phyloP scores from a whole-genome alignment of 345 rosid genomes.

The Jatropha curcas region DNA sequence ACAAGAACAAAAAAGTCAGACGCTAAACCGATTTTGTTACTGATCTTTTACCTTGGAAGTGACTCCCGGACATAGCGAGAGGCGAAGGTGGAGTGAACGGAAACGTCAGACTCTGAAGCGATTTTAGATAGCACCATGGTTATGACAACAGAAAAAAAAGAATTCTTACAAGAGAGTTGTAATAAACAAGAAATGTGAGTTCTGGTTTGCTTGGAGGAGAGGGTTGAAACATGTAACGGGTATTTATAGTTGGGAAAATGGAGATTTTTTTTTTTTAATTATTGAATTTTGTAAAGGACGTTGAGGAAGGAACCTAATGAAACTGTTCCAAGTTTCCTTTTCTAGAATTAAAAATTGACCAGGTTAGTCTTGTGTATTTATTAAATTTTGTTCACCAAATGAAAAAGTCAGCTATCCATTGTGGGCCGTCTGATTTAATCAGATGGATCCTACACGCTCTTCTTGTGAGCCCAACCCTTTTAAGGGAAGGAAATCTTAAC shows the following conservation, averaged over 20 bases:
- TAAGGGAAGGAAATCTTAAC: too few relatives aligned
- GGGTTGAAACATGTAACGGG: background rate
- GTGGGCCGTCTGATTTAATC: background rate
- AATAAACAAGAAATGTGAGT: background rate
- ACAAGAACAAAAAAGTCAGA: too few relatives aligned
- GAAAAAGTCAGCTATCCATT: background rate
- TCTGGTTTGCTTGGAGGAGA: background rate
- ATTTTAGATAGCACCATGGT: slow-evolving; percentile 69
- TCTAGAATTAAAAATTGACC: background rate
- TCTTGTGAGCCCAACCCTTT: background rate
- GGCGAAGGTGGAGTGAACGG: slow-evolving; percentile 84
- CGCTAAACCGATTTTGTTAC: too few relatives aligned
- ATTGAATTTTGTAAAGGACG: background rate
- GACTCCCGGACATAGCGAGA: slow-evolving; percentile 82
- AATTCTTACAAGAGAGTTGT: background rate
- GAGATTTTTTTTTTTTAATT: background rate
- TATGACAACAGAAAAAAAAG: background rate
- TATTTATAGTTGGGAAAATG: slow-evolving; percentile 10
- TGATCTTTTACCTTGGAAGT: slow-evolving; percentile 81
- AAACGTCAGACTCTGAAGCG: slow-evolving; percentile 60
- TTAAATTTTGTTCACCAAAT: too few relatives aligned
- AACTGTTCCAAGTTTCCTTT: background rate
- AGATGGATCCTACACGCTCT: background rate
- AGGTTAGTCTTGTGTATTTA: background rate
- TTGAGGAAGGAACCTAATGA: background rate